phyloP scores from a whole-genome alignment of 1,284 basidiomycete species.

The Clitocybe nebularis region DNA sequence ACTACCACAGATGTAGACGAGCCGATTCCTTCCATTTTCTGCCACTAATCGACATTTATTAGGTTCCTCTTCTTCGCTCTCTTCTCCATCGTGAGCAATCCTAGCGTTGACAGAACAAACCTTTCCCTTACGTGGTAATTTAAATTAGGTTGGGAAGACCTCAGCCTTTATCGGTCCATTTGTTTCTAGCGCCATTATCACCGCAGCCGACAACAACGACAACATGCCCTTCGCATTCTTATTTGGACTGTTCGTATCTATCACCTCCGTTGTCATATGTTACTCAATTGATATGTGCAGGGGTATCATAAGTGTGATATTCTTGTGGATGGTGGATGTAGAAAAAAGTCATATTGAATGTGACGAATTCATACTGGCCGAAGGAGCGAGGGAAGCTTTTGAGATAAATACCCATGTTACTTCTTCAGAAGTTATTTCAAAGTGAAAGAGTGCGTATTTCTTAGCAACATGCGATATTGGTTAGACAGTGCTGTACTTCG shows the following conservation, averaged over 20 bases:
- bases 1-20: constrained; percentile 58
- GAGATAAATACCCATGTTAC: constrained; percentile 8
- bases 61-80: constrained; percentile 78
- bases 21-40: constrained; percentile 12
- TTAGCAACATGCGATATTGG: no score
- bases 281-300: constrained; percentile 27
- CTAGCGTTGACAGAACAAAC: no score
- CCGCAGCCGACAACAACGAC: constrained; percentile 65
- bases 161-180: constrained; percentile 82
- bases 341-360: constrained; percentile 68
- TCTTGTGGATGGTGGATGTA: constrained; percentile 68
- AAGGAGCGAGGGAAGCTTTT: constrained; percentile 50
- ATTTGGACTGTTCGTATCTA: constrained; percentile 56
- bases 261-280: neutral
- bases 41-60: constrained; percentile 9
- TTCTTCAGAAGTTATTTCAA: no score
- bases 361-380: constrained; percentile 57
- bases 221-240: constrained; percentile 83
- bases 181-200: constrained; percentile 72
- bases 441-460: no score
- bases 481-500: no score
- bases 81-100: constrained; percentile 67
- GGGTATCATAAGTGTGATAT: constrained; percentile 57
- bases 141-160: constrained; percentile 60
- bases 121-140: no score